These are phyloP conservation scores for Raffaelea deltoideospora DNA, from an alignment of 2,329 filamentous ascomycete species.

Conservation along the genomic window DNA sequence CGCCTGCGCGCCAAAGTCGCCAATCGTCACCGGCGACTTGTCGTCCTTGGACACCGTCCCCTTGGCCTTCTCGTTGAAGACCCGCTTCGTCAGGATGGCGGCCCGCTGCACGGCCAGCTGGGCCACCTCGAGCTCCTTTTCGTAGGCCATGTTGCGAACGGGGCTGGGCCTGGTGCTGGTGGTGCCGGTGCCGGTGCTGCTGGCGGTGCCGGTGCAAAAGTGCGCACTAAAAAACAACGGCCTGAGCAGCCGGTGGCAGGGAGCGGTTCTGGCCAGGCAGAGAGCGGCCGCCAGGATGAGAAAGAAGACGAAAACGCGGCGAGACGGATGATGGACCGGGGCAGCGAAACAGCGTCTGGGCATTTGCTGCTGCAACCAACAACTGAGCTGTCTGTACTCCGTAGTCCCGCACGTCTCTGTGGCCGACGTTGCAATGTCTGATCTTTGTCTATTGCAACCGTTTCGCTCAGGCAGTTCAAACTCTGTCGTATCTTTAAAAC, in stretches of 20 bases:
- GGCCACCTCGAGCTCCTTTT: conserved; percentile 66
- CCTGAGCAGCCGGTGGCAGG: neutral
- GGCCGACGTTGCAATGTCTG: no score
- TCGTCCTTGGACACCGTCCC: conserved; percentile 90
- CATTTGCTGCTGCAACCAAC: no score
- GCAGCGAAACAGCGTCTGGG: no score
- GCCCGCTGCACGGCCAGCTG: conserved; percentile 79
- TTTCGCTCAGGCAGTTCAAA: no score
- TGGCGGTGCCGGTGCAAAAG: conserved; percentile 26
- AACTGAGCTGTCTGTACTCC: no score
- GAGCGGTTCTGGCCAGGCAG: conserved; percentile 3
- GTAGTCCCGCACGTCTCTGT: no score
- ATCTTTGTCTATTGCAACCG: no score
- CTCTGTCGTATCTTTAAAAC: no score
- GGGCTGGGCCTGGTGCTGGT: neutral
- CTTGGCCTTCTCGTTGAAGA: conserved; percentile 71
- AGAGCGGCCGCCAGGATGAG: conserved; percentile 2
- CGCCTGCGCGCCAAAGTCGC: conserved; percentile 94
- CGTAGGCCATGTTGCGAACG: conserved; percentile 41
- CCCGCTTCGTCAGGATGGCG: conserved; percentile 34
- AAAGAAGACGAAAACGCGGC: conserved; percentile 3
- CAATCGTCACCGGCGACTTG: conserved; percentile 91
- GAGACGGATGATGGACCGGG: conserved; percentile 1
- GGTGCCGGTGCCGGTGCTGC: conserved; percentile 23
- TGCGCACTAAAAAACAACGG: no score